Conservation (phyloP, 805 yeast genomes). For the Metschnikowia vanudenii region DNA sequence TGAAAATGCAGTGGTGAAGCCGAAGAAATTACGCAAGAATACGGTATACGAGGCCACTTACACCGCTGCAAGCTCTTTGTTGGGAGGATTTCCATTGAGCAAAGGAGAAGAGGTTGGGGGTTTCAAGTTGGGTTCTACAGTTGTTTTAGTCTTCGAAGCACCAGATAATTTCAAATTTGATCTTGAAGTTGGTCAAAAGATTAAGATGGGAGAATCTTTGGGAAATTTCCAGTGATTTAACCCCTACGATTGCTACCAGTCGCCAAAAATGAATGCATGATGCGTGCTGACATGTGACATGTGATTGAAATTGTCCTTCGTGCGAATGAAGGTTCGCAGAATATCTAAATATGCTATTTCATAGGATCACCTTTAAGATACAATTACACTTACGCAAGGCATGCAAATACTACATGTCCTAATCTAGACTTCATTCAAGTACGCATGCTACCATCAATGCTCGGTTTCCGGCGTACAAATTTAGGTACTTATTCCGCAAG, state of each 20-base stretch:
- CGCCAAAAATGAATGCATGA: background rate
- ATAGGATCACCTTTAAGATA: too few species aligned
- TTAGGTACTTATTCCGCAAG: too few species aligned
- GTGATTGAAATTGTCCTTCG: too few species aligned
- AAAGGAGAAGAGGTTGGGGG: conserved; percentile 98
- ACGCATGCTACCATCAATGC: too few species aligned
- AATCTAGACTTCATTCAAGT: too few species aligned
- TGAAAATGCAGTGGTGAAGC: conserved; percentile 11
- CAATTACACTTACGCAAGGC: too few species aligned
- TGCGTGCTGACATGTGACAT: background rate
- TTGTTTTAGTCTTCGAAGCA: conserved; percentile 96
- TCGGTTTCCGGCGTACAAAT: too few species aligned
- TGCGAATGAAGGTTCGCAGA: too few species aligned
- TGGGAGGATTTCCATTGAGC: conserved; percentile 84
- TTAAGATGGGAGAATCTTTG: conserved; percentile 79
- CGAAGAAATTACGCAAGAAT: conserved; percentile 54
- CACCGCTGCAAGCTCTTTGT: conserved; percentile 65
- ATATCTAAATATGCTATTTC: too few species aligned
- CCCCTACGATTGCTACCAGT: background rate
- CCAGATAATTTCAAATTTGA: conserved; percentile 75
- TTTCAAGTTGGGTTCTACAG: conserved; percentile 91
- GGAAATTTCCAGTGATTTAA: conserved; percentile 45
- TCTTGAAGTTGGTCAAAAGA: conserved; percentile 68
- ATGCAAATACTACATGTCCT: too few species aligned
- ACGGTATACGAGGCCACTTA: conserved; percentile 95